These are phyloP conservation scores for Astragalus membranaceus DNA, from an alignment of 306 rosid species.

Conservation along the genomic window DNA sequence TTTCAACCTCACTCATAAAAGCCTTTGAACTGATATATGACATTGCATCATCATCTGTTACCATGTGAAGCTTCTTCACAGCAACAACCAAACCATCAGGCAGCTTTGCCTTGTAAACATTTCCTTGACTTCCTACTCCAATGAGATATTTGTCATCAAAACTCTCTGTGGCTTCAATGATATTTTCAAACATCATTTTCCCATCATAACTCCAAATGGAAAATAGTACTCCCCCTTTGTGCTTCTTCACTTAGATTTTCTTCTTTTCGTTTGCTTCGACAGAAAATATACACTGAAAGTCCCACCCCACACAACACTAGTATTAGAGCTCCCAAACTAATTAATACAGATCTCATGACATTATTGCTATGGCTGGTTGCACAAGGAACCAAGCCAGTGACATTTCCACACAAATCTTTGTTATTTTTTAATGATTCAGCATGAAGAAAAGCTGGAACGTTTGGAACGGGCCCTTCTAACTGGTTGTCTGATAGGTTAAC, in stretches of 20 bases:
- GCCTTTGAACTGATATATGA: conserved; percentile 10
- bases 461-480: conserved; percentile 31
- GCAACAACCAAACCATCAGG: conserved; percentile 21
- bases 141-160: conserved; percentile 26
- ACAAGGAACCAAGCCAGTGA: conserved; percentile 9
- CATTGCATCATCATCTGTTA: not conserved
- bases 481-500: conserved; percentile 33
- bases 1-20: conserved; percentile 24
- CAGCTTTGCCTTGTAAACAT: conserved; percentile 21
- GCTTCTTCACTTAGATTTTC: not conserved
- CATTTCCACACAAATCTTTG: conserved; percentile 28
- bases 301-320: conserved; percentile 4
- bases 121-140: conserved; percentile 27
- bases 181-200: conserved; percentile 24
- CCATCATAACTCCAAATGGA: conserved; percentile 23
- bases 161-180: conserved; percentile 23
- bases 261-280: not conserved
- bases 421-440: conserved; percentile 22
- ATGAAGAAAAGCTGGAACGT: conserved; percentile 11
- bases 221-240: not conserved
- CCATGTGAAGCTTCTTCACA: conserved; percentile 28
- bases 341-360: not conserved
- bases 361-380: not conserved
- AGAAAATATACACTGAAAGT: conserved; percentile 1
- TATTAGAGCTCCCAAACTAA: not conserved